These are phyloP conservation scores for Candida lessepsii DNA, from an alignment of 805 yeast genomes.

Conservation along the genomic window DNA sequence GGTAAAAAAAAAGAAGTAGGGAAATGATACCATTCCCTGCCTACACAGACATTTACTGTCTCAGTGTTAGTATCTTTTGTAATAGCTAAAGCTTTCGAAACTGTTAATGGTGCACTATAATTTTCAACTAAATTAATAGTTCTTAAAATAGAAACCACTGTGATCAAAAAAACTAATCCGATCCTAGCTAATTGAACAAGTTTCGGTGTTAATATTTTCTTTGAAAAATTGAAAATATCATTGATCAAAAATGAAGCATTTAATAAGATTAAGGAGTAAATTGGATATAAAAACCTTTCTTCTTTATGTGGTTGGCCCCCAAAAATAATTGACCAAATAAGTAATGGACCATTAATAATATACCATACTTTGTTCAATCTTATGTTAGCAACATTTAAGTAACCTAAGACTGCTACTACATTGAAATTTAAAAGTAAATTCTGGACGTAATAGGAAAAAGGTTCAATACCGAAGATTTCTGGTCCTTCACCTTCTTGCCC, in stretches of 20 bases:
- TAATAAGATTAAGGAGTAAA: constrained; percentile 67
- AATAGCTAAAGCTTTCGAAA: constrained; percentile 6
- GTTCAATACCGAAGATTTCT: constrained; percentile 85
- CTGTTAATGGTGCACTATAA: constrained; percentile 67
- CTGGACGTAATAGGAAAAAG: constrained; percentile 64
- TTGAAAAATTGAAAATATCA: background rate
- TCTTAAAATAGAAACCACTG: constrained; percentile 41
- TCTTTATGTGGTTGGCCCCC: constrained; percentile 85
- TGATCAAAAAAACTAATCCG: background rate
- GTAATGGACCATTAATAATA: constrained; percentile 44
- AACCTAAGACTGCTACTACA: constrained; percentile 44
- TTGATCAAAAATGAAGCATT: constrained; percentile 46
- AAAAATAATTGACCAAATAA: constrained; percentile 69
- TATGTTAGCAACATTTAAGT: constrained; percentile 28
- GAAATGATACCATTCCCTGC: constrained; percentile 92
- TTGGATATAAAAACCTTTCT: constrained; percentile 85
- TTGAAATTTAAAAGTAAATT: constrained; percentile 79
- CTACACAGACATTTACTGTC: constrained; percentile 67
- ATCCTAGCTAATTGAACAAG: constrained; percentile 12
- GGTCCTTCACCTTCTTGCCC: constrained; percentile 78
- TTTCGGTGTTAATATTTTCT: background rate
- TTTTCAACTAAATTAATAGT: constrained; percentile 59
- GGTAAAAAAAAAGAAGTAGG: constrained; percentile 86
- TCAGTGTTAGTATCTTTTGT: background rate
- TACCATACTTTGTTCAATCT: constrained; percentile 15